Base-by-base conservation (phyloP, 371 early-diverging fungal genomes). In the Nosema muscidifuracis region DNA sequence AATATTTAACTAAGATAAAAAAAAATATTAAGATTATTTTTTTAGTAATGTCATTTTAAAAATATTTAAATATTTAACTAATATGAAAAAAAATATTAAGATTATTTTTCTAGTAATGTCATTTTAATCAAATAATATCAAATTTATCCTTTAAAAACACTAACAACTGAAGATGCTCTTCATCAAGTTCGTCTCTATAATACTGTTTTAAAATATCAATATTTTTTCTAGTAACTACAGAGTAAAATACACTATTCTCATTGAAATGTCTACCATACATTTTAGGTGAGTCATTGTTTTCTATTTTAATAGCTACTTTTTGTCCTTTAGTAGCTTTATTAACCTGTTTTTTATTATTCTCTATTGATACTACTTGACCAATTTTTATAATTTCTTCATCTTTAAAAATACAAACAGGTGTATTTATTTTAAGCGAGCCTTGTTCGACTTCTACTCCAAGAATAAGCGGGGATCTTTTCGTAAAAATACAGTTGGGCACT, bases 371-470 rank as follows among this genome's bases (percentile, higher is more conserved):
- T 6, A 97, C 93, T 79, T 88, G 89, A 50, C 99, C 99, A 13
- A 99, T 84, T 22, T 80, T 83, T 56, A 89, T 81, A 47, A 89
- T 77, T 74, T 63, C 69, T 12, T 75, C 67, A 57, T 81, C 80
- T 36, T 67, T 68, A 60, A 92, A 86, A 2, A 95, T 94, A 83
- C 92, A 94, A 47, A 99, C 78, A 0, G 97, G 97, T 0, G 98
- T 97, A 36, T 93, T 92, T 18, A 90, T 69, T 68, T 91, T 88
- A 75, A 99, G 85, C 44, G 86, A 84, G 26, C 99, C 99, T 81
- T 94, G 93, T 9, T 89, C 70, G 16, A 98, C 92, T 81, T 96
- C 94, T 15, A 93, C 92, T 77, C 98, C 99, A 71, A 99, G 85
- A 70, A 98, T 87, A 68, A 99, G 90, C 26, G 99, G 99, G 56